These are phyloP conservation scores for Neofusicoccum sp. DNA, from an alignment of 2,329 filamentous ascomycete species.

Conservation along the genomic window DNA sequence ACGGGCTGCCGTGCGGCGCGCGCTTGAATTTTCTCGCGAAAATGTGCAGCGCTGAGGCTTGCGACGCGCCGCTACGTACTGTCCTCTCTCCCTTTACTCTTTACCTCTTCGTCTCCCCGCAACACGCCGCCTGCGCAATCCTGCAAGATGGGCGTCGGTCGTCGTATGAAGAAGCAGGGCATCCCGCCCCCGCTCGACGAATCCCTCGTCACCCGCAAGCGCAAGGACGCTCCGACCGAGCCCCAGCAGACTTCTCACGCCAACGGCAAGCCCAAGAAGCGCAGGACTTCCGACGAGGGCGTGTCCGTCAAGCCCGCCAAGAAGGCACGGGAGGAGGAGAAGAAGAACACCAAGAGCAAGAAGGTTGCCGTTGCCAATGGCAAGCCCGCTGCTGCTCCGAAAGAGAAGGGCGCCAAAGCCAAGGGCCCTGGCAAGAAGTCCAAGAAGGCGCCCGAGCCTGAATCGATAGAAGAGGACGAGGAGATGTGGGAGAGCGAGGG, in stretches of 20 bases:
- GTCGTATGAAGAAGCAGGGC: slow-evolving; percentile 96
- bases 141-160: slow-evolving; percentile 76
- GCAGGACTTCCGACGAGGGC: slow-evolving; percentile 54
- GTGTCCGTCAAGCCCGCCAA: slow-evolving; percentile 41
- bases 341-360: slow-evolving; percentile 28
- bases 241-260: slow-evolving; percentile 51
- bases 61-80: neutral
- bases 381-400: slow-evolving; percentile 19
- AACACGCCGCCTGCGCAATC: neutral
- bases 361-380: slow-evolving; percentile 31
- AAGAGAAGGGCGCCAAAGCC: slow-evolving; percentile 31
- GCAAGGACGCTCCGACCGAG: slow-evolving; percentile 72
- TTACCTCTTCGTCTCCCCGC: neutral
- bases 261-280: slow-evolving; percentile 61
- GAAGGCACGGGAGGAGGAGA: slow-evolving; percentile 46
- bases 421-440: slow-evolving; percentile 23
- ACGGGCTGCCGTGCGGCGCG: neutral
- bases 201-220: slow-evolving; percentile 73
- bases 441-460: slow-evolving; percentile 37
- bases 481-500: slow-evolving; percentile 29
- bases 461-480: slow-evolving; percentile 35
- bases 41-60: slow-evolving; percentile 3
- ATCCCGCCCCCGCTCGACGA: slow-evolving; percentile 82
- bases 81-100: neutral
- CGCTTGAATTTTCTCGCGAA: slow-evolving; percentile 2